These are phyloP conservation scores for Hygrophila difformis DNA, from an alignment of 257 asterid species.

Conservation along the genomic window DNA sequence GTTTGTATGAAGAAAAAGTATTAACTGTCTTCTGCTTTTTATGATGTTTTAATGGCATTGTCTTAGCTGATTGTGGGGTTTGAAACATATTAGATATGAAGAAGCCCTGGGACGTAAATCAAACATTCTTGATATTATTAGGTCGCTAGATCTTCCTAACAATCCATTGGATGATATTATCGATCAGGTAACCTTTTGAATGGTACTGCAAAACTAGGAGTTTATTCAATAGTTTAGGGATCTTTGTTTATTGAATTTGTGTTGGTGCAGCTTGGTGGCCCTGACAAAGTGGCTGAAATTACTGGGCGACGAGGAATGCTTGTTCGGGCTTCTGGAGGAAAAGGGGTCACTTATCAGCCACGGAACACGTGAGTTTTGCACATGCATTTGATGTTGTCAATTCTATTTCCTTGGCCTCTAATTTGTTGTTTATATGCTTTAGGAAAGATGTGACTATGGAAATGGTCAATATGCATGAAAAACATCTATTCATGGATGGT, in stretches of 20 bases:
- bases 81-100: conserved; percentile 55
- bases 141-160: conserved; percentile 90
- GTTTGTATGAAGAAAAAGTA: conserved; percentile 27
- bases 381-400: conserved; percentile 13
- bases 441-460: conserved; percentile 96
- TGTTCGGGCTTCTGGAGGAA: conserved; percentile 81
- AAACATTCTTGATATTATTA: conserved; percentile 68
- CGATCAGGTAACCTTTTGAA: conserved; percentile 67
- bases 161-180: conserved; percentile 97
- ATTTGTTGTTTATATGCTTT: conserved; percentile 18
- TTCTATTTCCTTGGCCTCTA: conserved; percentile 20
- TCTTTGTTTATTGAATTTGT: conserved; percentile 16
- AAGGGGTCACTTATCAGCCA: conserved; percentile 93
- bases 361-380: conserved; percentile 80
- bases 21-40: not conserved
- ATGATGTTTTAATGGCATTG: not conserved
- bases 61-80: conserved; percentile 15
- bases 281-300: conserved; percentile 93
- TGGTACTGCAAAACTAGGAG: conserved; percentile 4
- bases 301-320: conserved; percentile 98
- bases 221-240: not conserved
- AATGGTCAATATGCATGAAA: conserved; percentile 99
- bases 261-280: conserved; percentile 83
- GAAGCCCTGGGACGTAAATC: conserved; percentile 69
- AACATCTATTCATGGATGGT: conserved; percentile 90